These are phyloP conservation scores for Porphyra umbilicalis DNA, from an alignment of 31 red algal genomes.

Conservation along the genomic window DNA sequence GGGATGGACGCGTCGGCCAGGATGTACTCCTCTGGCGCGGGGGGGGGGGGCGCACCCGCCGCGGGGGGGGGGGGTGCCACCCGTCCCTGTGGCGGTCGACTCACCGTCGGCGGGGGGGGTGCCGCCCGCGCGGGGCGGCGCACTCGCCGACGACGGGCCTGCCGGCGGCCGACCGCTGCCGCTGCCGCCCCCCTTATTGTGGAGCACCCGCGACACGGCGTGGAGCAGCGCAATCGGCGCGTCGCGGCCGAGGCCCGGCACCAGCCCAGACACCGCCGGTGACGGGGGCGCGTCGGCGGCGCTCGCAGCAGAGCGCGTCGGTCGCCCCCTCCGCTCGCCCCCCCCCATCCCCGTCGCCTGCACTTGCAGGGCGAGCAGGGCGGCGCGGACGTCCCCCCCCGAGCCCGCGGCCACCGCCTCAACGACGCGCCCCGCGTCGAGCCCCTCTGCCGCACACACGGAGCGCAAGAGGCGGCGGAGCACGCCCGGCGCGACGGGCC, in stretches of 20 bases:
- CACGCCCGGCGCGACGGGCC: neutral
- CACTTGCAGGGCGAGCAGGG: neutral
- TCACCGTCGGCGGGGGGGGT: neutral
- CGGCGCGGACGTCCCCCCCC: neutral
- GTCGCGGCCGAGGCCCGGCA: neutral
- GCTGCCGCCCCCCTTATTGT: neutral
- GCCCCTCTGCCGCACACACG: neutral
- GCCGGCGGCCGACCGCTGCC: neutral
- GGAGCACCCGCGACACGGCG: neutral
- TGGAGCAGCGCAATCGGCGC: neutral
- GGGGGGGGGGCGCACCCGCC: neutral
- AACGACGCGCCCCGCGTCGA: neutral
- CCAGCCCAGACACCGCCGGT: neutral
- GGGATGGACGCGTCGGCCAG: neutral
- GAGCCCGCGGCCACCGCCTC: neutral
- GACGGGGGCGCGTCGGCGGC: too few relatives aligned
- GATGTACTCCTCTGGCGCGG: neutral
- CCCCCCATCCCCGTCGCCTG: neutral
- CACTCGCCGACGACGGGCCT: neutral
- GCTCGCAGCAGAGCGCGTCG: neutral
- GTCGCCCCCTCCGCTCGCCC: neutral
- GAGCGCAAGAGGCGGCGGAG: neutral
- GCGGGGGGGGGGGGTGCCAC: neutral
- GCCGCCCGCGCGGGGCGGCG: neutral
- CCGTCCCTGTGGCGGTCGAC: neutral